Base-by-base conservation (phyloP, 1,284 basidiomycete genomes). In the Singerocomus rubriflavus region DNA sequence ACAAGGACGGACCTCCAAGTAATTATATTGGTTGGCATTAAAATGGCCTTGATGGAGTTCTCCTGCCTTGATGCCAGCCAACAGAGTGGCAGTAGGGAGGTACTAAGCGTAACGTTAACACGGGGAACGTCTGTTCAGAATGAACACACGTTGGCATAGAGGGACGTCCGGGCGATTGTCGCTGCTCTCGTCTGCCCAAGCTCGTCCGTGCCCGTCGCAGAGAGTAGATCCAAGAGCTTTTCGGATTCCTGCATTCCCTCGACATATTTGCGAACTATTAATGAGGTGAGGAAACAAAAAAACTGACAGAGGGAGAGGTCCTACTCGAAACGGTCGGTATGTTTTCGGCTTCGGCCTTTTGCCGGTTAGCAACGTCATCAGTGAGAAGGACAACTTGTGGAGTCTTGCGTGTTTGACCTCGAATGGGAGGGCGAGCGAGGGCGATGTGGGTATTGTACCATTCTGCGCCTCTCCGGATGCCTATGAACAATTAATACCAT, bases 11-110 rank as follows among this genome's bases (percentile, higher is more conserved):
- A 88, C 89, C 77, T 98, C 94, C 7, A 98, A 78, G 64, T 96
- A 99, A 68, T 99, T 99, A 75, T 93, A 99, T 54, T 88, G 84
- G 62, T 92, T 98, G 5, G 95, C 92, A 63, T 92, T 95, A 74
- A 98, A 99, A 66, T 94, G 87, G 0, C 97, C 97, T 70, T 96
- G 91, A 60, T 93, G 80, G 10, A 95, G 80, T 44, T 88, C 76
- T 0, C 92, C 92, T 9, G 83, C 81, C 67, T 93, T 95, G 48
- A 98, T 77, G 2, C 93, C 96, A 7, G 93, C 91, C 27, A 84
- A 70, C 16, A 98, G 71, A 0, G 81, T 83, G 1, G 85, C 78
- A 29, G 81, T 76, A 0, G 93, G 78, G 10, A 98, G 75, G 67
- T 99, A 96, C 88, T 98, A 63, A n/a, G 44, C 29, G 36, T 4